Percentiles rank a stretch among this genome's conserved stretches.
Evolutionary conservation across 768 basidiomycete genomes (phyloP).

Genomic region (Exidia glandulosa): DNA sequence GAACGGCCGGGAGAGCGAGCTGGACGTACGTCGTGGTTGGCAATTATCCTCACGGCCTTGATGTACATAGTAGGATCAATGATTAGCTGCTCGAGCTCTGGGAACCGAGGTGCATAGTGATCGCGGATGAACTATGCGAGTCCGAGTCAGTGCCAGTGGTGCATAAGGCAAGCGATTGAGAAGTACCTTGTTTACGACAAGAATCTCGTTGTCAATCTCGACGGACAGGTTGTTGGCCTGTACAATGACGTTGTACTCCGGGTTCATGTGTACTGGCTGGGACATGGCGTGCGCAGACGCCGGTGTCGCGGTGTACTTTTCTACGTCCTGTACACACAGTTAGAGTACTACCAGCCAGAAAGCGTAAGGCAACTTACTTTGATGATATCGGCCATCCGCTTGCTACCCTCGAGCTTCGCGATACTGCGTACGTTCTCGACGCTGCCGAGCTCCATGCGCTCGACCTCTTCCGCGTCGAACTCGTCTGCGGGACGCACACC

Average conservation of each 20-base stretch:
- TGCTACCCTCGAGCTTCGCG: conserved; percentile 81
- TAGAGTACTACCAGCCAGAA: neutral
- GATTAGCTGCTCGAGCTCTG: conserved; percentile 92
- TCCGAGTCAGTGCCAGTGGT: neutral
- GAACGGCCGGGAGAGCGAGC: neutral
- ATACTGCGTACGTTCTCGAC: conserved; percentile 83
- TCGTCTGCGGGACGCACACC: conserved; percentile 93
- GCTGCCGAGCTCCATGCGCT: conserved; percentile 79
- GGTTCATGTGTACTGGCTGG: conserved; percentile 75
- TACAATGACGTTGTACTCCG: conserved; percentile 93
- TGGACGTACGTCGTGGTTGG: conserved; percentile 58
- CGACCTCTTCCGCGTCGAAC: conserved; percentile 86
- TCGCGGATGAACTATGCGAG: conserved; percentile 81
- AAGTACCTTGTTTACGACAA: conserved; percentile 85
- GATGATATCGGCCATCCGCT: conserved; percentile 77
- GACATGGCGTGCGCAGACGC: conserved; percentile 70
- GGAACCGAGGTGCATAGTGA: conserved; percentile 90
- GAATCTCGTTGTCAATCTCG: conserved; percentile 95
- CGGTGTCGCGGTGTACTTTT: conserved; percentile 71
- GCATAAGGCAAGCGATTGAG: neutral
- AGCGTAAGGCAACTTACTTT: conserved; percentile 36
- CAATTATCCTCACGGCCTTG: conserved; percentile 77
- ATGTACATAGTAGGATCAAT: conserved; percentile 88
- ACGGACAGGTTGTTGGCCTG: conserved; percentile 97
- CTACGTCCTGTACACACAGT: conserved; percentile 57